Evolutionary conservation across 345 rosid genomes (phyloP).

Genomic region (Mercurialis annua): DNA sequence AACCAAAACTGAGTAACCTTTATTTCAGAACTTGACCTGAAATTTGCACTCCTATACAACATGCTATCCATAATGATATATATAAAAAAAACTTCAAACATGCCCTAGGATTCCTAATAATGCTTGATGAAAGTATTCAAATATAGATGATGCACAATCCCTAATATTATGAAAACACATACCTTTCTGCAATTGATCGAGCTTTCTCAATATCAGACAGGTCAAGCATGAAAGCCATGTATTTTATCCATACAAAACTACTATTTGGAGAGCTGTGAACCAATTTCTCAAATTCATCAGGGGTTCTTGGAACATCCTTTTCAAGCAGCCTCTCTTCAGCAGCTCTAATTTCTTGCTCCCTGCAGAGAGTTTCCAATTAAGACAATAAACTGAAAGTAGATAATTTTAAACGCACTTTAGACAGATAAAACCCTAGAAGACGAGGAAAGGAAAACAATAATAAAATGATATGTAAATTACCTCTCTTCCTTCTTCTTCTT

Average conservation of each 20-base stretch:
- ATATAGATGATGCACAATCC: neutral
- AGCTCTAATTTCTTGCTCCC: slow-evolving; percentile 81
- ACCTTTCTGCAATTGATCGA: slow-evolving; percentile 92
- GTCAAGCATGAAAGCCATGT: slow-evolving; percentile 79
- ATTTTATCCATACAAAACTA: slow-evolving; percentile 92
- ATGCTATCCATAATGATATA: neutral
- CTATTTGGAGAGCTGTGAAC: slow-evolving; percentile 91
- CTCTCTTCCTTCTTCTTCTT: slow-evolving; percentile 74
- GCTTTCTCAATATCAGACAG: slow-evolving; percentile 86
- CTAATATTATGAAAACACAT: slow-evolving; percentile 6
- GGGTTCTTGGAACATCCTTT: slow-evolving; percentile 70
- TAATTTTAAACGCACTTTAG: no score
- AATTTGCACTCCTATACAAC: neutral
- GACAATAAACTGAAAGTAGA: neutral
- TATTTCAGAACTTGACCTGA: neutral
- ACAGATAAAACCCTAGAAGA: no score
- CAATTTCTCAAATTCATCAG: slow-evolving; percentile 89
- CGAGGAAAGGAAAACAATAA: neutral
- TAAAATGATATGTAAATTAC: slow-evolving; percentile 28
- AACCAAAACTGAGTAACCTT: neutral
- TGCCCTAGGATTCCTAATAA: neutral
- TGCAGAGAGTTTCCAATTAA: slow-evolving; percentile 26
- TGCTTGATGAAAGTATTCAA: neutral
- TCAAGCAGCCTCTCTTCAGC: slow-evolving; percentile 88
- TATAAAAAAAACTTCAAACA: neutral